Percentiles rank a stretch among this genome's conserved stretches.
Conservation (phyloP, 1,284 basidiomycete species). For the Sparassis latifolia region DNA sequence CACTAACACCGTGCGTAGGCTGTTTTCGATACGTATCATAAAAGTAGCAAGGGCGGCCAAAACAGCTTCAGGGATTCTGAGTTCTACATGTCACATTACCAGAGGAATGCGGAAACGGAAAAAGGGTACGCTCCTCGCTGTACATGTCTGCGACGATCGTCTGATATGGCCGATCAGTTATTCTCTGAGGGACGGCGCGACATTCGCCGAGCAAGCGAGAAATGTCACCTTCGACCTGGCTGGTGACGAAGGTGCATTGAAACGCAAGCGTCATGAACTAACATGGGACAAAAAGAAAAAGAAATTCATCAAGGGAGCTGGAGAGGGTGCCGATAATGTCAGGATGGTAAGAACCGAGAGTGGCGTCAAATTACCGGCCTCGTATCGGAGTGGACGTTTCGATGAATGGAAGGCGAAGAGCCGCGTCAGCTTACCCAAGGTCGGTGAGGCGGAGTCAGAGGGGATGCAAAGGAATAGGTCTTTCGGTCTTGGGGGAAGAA, state of each 20-base stretch:
- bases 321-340: slow-evolving; percentile 86
- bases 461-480: slow-evolving; percentile 24
- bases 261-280: slow-evolving; percentile 60
- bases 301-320: slow-evolving; percentile 85
- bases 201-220: slow-evolving; percentile 82
- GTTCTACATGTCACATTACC: slow-evolving; percentile 90
- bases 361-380: slow-evolving; percentile 88
- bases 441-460: slow-evolving; percentile 73
- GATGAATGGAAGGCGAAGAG: slow-evolving; percentile 91
- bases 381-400: slow-evolving; percentile 89
- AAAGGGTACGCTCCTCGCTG: slow-evolving; percentile 62
- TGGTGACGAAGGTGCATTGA: slow-evolving; percentile 69
- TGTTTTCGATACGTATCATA: slow-evolving; percentile 64
- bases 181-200: slow-evolving; percentile 78
- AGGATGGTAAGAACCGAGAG: slow-evolving; percentile 94
- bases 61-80: slow-evolving; percentile 70
- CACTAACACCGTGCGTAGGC: slow-evolving; percentile 37
- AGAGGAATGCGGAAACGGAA: slow-evolving; percentile 80
- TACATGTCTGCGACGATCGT: neutral
- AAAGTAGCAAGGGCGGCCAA: slow-evolving; percentile 35
- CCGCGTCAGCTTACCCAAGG: slow-evolving; percentile 64
- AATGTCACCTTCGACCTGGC: slow-evolving; percentile 80
- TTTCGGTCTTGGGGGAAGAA: slow-evolving; percentile 37
- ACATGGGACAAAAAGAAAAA: slow-evolving; percentile 98
- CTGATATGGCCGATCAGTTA: slow-evolving; percentile 45